phyloP scores from a whole-genome alignment of 2,329 filamentous ascomycete genomes.

The Reticulascus tulasneorum region DNA sequence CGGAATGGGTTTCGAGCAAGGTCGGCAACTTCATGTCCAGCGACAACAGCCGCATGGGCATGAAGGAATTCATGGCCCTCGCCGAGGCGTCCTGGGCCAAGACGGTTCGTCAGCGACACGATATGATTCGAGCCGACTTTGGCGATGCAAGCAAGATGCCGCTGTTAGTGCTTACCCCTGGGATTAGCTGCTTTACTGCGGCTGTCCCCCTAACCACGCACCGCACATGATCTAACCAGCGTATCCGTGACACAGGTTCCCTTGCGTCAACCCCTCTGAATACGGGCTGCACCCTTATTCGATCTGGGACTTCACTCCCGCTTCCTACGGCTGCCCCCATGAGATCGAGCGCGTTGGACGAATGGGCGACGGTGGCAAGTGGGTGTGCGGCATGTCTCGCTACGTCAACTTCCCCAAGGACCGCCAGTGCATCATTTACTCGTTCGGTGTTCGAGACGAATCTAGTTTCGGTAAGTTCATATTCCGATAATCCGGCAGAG shows the following conservation, averaged over 20 bases:
- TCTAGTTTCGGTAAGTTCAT: slow-evolving; percentile 27
- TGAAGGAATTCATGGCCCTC: slow-evolving; percentile 15
- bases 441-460: slow-evolving; percentile 32
- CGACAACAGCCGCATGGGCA: slow-evolving; percentile 6
- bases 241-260: slow-evolving; percentile 16
- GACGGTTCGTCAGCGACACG: slow-evolving; percentile 24
- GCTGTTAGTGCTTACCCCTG: slow-evolving; percentile 7
- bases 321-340: slow-evolving; percentile 34
- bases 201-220: background rate
- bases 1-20: slow-evolving; percentile 17
- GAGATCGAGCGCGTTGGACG: slow-evolving; percentile 34
- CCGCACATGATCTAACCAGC: background rate
- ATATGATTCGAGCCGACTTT: slow-evolving; percentile 18
- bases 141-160: slow-evolving; percentile 20
- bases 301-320: slow-evolving; percentile 35
- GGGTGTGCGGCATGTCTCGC: slow-evolving; percentile 36
- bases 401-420: slow-evolving; percentile 22
- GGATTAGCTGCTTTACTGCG: background rate
- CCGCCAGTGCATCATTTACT: slow-evolving; percentile 30
- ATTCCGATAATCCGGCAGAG: too few relatives aligned
- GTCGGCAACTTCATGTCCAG: slow-evolving; percentile 8
- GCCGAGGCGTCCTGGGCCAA: slow-evolving; percentile 22
- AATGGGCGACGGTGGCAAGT: slow-evolving; percentile 38
- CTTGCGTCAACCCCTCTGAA: slow-evolving; percentile 6
- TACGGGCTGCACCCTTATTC: slow-evolving; percentile 26